Evolutionary conservation across 2,329 filamentous ascomycete genomes (phyloP).

Genomic region (Colletotrichum zoysiae): DNA sequence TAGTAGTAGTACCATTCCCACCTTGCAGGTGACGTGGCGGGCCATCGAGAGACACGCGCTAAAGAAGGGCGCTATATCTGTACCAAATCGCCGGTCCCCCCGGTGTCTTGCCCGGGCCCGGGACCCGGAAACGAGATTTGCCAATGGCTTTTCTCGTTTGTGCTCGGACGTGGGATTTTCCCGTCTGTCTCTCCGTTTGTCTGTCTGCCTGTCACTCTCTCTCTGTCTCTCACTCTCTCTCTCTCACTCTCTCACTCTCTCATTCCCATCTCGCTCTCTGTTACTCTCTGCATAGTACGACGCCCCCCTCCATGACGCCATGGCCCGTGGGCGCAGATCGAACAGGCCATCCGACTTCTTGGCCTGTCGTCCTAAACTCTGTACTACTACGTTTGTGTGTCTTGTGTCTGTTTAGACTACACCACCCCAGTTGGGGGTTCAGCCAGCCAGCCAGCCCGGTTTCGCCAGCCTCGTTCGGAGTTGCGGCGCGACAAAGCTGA

Average conservation of each 20-base stretch:
- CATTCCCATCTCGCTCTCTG: background rate
- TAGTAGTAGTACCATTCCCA: background rate
- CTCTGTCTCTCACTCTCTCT: too few species aligned
- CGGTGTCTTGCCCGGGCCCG: background rate
- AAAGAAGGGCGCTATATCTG: background rate
- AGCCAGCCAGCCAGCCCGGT: background rate
- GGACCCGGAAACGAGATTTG: constrained; percentile 9
- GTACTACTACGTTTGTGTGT: background rate
- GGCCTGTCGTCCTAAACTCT: constrained; percentile 3
- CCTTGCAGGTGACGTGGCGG: background rate
- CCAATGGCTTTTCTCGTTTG: constrained; percentile 1
- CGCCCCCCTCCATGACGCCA: constrained; percentile 2
- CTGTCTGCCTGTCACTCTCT: too few species aligned
- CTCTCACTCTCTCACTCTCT: background rate
- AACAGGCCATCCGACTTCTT: constrained; percentile 2
- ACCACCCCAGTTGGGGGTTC: background rate
- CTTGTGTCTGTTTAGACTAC: constrained; percentile 5
- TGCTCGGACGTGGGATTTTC: background rate
- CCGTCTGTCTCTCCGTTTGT: background rate
- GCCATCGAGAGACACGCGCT: background rate
- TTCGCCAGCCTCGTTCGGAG: constrained; percentile 3
- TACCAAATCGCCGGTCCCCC: constrained; percentile 4
- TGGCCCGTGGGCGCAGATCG: background rate
- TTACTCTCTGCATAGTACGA: background rate
- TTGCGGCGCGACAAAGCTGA: background rate